phyloP scores from a whole-genome alignment of 192 early-diverging fungal genomes.

The Backusella luteola region DNA sequence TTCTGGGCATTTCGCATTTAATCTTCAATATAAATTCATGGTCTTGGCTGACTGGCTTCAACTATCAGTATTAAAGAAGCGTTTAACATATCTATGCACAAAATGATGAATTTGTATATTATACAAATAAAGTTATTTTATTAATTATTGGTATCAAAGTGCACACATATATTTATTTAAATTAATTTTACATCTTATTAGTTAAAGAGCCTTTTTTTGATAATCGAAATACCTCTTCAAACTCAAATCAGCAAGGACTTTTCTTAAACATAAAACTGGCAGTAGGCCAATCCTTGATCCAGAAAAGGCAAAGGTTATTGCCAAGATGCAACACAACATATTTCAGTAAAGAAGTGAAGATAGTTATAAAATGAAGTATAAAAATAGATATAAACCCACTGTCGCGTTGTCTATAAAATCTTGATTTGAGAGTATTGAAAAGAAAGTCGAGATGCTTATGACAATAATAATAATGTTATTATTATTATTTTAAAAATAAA shows the following conservation, averaged over 20 bases:
- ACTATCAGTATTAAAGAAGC: background rate
- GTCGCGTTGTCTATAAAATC: background rate
- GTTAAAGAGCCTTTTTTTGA: background rate
- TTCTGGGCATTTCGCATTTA: background rate
- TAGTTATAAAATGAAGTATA: background rate
- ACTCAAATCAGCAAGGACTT: background rate
- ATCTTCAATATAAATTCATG: background rate
- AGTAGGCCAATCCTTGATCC: background rate
- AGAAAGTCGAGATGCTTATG: background rate
- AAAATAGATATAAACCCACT: background rate
- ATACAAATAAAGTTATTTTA: background rate
- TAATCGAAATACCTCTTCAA: conserved; percentile 5
- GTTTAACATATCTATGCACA: background rate
- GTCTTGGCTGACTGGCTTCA: background rate
- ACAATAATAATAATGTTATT: background rate
- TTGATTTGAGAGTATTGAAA: background rate
- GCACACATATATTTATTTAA: background rate
- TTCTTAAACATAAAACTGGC: background rate
- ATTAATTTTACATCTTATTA: background rate
- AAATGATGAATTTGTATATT: background rate
- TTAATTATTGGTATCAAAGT: background rate
- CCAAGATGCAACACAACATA: conserved; percentile 5
- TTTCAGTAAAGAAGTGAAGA: background rate
- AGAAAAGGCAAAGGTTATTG: conserved; percentile 3
- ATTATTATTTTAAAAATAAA: background rate